Base-by-base conservation (phyloP, 1,139 yeast genomes). In the Geotrichum australiense region DNA sequence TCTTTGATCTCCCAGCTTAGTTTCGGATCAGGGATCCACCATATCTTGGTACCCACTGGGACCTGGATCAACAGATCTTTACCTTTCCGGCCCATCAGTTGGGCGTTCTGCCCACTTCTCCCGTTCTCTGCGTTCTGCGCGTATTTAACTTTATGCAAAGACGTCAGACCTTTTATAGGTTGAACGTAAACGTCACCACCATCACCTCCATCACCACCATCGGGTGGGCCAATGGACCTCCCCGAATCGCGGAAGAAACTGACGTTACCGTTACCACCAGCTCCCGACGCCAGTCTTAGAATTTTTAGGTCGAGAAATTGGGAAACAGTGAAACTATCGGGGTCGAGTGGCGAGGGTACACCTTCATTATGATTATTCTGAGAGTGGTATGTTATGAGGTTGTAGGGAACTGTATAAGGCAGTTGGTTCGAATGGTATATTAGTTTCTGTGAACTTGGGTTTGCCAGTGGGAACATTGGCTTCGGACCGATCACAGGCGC, bases 151-250 rank as follows among this genome's bases (percentile, higher is more conserved):
- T 78, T 76, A 54, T 86, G 89, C 47, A 91, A 63, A 1, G 91
- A 78, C 28, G 79, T 74, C 42, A 80, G 55, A 12, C 82, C 84
- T 34, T 74, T 77, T 2, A 80, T 79, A 2, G 94, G 95, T 57
- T 79, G 84, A 3, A 91, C 73, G 57, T 80, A 89, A 2, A 91
- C 73, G 42, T 82, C 73, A 1, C 98, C 98, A 10, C 98, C 98
- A 48, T 71, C 68, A 4, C 98, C 98, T 19, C 98, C 98, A 62
- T 91, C 97, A 12, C 98, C 98, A 19, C 98, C 98, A 61, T 89
- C 95, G 0, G 98, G 94, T 0, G 98, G 97, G 0, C 98, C 98
- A 15, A 73, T 70, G 0, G 95, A 72, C 33, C 85, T 66, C 40
- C 87, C 84, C 1, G 95, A 85, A 53, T 86, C 97, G 48, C 95